Conservation (phyloP, 352 stramenopile genomes). For the Phytophthora europaea region DNA sequence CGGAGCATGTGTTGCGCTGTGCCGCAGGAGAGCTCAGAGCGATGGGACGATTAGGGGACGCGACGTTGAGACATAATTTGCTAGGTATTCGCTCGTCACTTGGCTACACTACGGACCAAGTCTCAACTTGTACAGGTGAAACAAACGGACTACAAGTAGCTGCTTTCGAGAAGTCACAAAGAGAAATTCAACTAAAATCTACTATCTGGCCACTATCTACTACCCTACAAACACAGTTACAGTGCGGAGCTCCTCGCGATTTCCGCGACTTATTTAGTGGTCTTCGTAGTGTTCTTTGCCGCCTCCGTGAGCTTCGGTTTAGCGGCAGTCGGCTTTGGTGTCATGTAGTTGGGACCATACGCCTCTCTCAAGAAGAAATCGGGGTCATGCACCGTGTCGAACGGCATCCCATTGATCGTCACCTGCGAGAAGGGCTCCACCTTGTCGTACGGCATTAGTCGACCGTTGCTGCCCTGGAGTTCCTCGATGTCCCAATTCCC, state of each 20-base stretch:
- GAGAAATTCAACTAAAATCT: not conserved
- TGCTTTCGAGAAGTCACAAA: no score
- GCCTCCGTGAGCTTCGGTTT: not conserved
- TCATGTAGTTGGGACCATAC: conserved; percentile 50
- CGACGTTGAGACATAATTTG: not conserved
- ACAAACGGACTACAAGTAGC: no score
- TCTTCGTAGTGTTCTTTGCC: conserved; percentile 38
- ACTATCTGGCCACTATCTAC: not conserved
- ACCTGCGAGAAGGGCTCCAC: conserved; percentile 38
- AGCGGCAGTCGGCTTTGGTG: conserved; percentile 14
- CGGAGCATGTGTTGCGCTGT: not conserved
- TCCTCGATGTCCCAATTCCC: conserved; percentile 30
- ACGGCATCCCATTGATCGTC: conserved; percentile 43
- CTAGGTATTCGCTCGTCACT: not conserved
- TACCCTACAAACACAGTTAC: not conserved
- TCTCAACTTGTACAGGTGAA: not conserved
- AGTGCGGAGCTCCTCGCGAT: not conserved
- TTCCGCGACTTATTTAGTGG: not conserved
- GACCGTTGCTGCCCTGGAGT: conserved; percentile 24
- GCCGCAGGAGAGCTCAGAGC: not conserved
- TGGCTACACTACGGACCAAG: not conserved
- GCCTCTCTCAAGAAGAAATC: conserved; percentile 41
- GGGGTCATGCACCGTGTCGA: conserved; percentile 48
- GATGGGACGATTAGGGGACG: conserved; percentile 2
- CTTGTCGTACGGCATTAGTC: conserved; percentile 19